Evolutionary conservation across 2,329 filamentous ascomycete genomes (phyloP), one percentile per base, ranked within the genome.

Genomic region (Fusarium cicatricum): DNA sequence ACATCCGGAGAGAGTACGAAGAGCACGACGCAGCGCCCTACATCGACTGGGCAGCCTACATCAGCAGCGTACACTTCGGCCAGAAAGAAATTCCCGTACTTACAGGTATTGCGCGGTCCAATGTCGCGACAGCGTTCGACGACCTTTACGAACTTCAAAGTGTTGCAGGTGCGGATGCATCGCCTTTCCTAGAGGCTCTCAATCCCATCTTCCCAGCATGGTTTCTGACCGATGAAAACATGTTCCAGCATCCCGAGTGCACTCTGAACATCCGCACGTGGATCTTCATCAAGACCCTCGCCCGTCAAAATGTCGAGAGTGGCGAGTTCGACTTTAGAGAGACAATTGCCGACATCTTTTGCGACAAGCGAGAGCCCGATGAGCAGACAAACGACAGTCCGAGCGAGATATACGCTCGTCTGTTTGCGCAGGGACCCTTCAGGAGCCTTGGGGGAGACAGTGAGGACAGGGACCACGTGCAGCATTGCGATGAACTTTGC

Each of bases 191-290:
- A 5, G 54, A 73, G 17, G 55, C 52, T 15, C 58, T 78, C 9
- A 69, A 77, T 37, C 21, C 33, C 3, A 59, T 58, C 10, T 73
- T 77, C 36, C 72, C 73, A 7, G 29, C 45, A 5, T 68, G 69
- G 5, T 71, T 78, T 34, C 34, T 60, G 11, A 50, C 64, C 4
- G 60, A 61, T 2, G 52, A 57, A 3, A 39, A 55, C 12, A 44
- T 57, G 29, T 47, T 57, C 5, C 43, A 54, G 29, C 42, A 63
- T 11, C 60, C 61, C 12, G 34, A 69, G 4, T 55, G 74, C 8
- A 71, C 71, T 3, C 60, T 80, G 19, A 64, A 72, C 4, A 71
- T 80, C 21, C 76, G 77, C 37, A 77, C 75, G 0, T 70, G 72
- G 42, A 62, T 66, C 32, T 61, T 73, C 37, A 71, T 80, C 16